Evolutionary conservation across 768 basidiomycete species (phyloP).

Genomic region (Naganishia kalamii): DNA sequence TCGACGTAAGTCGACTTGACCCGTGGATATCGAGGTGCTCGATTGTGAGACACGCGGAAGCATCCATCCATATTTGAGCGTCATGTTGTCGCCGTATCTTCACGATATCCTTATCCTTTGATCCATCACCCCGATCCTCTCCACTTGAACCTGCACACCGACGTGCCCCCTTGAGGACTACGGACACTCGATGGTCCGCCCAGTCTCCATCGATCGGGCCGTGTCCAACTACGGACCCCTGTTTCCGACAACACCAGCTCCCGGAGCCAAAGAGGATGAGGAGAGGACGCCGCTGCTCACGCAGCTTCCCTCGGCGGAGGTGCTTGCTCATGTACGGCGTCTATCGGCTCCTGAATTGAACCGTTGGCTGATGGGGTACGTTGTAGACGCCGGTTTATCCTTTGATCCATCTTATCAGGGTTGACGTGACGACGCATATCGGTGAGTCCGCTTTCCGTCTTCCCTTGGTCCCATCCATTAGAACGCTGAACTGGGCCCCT

Average conservation of each 20-base stretch:
- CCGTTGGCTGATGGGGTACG: background rate
- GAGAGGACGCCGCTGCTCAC: constrained; percentile 18
- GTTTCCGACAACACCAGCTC: constrained; percentile 8
- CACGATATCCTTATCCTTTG: no score
- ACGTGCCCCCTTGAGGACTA: no score
- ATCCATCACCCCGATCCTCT: no score
- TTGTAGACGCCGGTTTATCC: constrained; percentile 62
- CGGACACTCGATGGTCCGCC: no score
- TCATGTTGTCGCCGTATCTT: no score
- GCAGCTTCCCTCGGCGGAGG: constrained; percentile 15
- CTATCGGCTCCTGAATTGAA: background rate
- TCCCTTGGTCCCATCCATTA: background rate
- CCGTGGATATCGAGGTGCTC: no score
- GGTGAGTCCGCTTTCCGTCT: constrained; percentile 33
- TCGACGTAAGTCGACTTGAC: no score
- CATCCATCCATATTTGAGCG: no score
- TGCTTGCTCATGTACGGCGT: constrained; percentile 12
- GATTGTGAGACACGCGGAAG: no score
- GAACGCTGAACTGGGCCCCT: constrained; percentile 46
- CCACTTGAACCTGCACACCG: no score
- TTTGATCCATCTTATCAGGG: constrained; percentile 69
- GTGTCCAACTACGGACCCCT: background rate
- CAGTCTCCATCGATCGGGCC: background rate
- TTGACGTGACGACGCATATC: constrained; percentile 44
- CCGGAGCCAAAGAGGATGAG: constrained; percentile 13